A percentile compares a stretch with the other conserved stretches of the same genome.
Conservation (phyloP, 371 early-diverging fungal genomes). For the Nosema muscidifuracis region DNA sequence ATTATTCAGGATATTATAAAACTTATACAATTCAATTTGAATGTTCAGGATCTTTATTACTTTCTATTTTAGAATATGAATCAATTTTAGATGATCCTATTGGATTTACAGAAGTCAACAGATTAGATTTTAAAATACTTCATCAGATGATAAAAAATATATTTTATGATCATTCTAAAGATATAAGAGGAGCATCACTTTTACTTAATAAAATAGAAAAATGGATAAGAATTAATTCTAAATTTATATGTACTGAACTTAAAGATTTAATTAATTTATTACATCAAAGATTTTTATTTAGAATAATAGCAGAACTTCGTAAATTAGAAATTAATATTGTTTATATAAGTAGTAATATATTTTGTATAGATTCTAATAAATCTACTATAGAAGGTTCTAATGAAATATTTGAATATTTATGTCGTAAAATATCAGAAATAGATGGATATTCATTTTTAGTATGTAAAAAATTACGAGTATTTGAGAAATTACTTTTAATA, state of each 20-base stretch:
- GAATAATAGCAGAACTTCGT: constrained; percentile 24
- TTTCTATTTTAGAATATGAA: constrained; percentile 51
- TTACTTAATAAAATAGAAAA: constrained; percentile 19
- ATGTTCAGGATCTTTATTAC: constrained; percentile 32
- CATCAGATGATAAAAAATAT: constrained; percentile 34
- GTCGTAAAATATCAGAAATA: constrained; percentile 6
- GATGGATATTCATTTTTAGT: constrained; percentile 37
- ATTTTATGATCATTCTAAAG: constrained; percentile 10
- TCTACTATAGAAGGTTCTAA: constrained; percentile 10
- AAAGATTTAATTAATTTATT: constrained; percentile 34
- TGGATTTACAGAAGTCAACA: constrained; percentile 21
- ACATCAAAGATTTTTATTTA: constrained; percentile 45
- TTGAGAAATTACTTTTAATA: constrained; percentile 43
- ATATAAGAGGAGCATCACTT: constrained; percentile 14
- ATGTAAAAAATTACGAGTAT: constrained; percentile 26
- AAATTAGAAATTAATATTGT: constrained; percentile 40
- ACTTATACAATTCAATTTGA: constrained; percentile 35
- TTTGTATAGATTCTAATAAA: constrained; percentile 39
- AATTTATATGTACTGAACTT: constrained; percentile 30
- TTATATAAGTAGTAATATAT: constrained; percentile 30
- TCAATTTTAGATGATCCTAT: constrained; percentile 9
- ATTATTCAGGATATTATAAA: constrained; percentile 32
- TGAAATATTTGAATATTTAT: constrained; percentile 18
- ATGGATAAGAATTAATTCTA: constrained; percentile 49
- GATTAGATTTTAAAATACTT: constrained; percentile 39